phyloP scores from a whole-genome alignment of 2,329 filamentous ascomycete species.

The Trichoderma sp. region DNA sequence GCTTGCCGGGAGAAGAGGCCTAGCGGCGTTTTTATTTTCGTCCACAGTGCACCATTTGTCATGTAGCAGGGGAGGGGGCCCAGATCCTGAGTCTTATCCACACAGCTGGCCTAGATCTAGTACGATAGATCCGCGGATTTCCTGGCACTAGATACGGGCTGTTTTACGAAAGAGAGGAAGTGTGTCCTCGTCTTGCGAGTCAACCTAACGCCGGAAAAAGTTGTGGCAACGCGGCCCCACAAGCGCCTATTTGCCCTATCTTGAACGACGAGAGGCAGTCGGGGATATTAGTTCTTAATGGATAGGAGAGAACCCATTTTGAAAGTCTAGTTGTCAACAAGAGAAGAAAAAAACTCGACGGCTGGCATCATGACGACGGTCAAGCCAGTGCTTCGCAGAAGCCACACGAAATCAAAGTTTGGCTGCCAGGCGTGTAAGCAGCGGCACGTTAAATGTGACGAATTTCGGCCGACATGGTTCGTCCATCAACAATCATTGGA shows the following conservation, averaged over 20 bases:
- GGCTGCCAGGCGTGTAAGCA: constrained; percentile 19
- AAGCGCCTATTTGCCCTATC: background rate
- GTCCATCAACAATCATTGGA: background rate
- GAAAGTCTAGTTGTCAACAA: background rate
- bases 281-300: constrained; percentile 8
- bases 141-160: background rate
- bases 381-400: constrained; percentile 5
- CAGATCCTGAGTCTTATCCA: background rate
- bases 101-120: background rate
- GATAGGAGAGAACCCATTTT: background rate
- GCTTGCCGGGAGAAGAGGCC: background rate
- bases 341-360: background rate
- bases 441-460: constrained; percentile 14
- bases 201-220: background rate
- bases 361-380: constrained; percentile 7
- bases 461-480: constrained; percentile 16
- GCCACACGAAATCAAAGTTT: constrained; percentile 18
- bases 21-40: background rate
- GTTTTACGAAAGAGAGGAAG: constrained; percentile 8
- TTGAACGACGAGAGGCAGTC: background rate
- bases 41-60: constrained; percentile 2
- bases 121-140: background rate
- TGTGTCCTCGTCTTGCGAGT: background rate
- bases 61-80: background rate
- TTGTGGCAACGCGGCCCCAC: constrained; percentile 5